Conservation (phyloP, 805 yeast genomes). For the Sungouiozyma ichnusensis region DNA sequence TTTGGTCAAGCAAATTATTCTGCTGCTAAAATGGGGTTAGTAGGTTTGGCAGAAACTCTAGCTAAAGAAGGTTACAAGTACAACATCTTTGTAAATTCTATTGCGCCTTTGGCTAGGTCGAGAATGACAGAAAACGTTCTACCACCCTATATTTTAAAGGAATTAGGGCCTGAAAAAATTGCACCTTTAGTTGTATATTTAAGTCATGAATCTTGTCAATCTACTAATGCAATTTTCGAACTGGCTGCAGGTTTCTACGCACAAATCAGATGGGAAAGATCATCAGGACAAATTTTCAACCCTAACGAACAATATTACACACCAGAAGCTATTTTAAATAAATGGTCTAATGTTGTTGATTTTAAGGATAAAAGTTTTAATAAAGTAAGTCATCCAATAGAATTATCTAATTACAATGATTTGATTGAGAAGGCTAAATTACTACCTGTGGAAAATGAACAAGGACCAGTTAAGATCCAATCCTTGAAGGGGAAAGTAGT, state of each 20-base stretch:
- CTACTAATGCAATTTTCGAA: constrained; percentile 74
- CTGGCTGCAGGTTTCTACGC: constrained; percentile 91
- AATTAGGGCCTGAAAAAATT: constrained; percentile 75
- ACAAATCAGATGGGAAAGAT: constrained; percentile 91
- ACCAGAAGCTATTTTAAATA: constrained; percentile 70
- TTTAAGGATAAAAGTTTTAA: constrained; percentile 50
- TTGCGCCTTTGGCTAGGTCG: constrained; percentile 92
- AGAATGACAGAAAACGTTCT: constrained; percentile 90
- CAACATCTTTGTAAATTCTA: constrained; percentile 74
- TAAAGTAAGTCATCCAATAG: constrained; percentile 55
- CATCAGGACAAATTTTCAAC: constrained; percentile 75
- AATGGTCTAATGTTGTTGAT: constrained; percentile 51
- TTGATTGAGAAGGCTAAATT: constrained; percentile 43
- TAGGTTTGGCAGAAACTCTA: constrained; percentile 87
- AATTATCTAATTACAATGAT: constrained; percentile 58
- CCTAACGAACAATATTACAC: constrained; percentile 61
- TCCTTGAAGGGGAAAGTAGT: constrained; percentile 78
- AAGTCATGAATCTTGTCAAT: constrained; percentile 51
- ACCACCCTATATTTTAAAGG: constrained; percentile 75
- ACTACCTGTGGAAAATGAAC: constrained; percentile 44
- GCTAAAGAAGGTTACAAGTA: constrained; percentile 87
- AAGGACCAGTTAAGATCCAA: constrained; percentile 40
- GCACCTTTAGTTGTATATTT: constrained; percentile 85
- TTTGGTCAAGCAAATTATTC: constrained; percentile 96
- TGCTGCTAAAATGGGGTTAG: constrained; percentile 81